Evolutionary conservation across 805 yeast species (phyloP).

Genomic region (Saccharomyces mikatae): DNA sequence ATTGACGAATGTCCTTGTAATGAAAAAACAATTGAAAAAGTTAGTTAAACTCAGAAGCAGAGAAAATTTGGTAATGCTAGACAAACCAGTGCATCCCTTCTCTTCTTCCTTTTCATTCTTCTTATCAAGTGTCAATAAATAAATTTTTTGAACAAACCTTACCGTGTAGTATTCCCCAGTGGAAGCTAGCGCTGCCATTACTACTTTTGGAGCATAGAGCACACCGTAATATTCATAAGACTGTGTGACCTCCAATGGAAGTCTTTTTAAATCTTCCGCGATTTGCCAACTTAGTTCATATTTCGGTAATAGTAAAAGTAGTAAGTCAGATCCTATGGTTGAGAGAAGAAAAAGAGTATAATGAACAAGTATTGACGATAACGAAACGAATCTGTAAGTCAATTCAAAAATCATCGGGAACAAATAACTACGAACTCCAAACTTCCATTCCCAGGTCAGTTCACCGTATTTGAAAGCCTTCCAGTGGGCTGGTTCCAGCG

Average conservation of each 20-base stretch:
- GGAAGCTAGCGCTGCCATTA: slow-evolving; percentile 64
- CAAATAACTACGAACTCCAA: slow-evolving; percentile 63
- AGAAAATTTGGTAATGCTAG: slow-evolving; percentile 14
- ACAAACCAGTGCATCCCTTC: slow-evolving; percentile 1
- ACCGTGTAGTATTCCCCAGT: slow-evolving; percentile 59
- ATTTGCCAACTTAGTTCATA: slow-evolving; percentile 5
- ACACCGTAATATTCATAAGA: slow-evolving; percentile 37
- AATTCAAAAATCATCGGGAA: slow-evolving; percentile 66
- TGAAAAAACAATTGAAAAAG: slow-evolving; percentile 69
- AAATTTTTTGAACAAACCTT: slow-evolving; percentile 35
- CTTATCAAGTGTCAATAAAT: slow-evolving; percentile 13
- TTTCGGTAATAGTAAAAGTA: not conserved
- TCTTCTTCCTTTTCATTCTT: slow-evolving; percentile 9
- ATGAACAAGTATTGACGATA: not conserved
- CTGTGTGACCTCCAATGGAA: slow-evolving; percentile 18
- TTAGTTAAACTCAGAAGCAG: slow-evolving; percentile 20
- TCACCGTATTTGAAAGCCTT: slow-evolving; percentile 72
- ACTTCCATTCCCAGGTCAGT: slow-evolving; percentile 91
- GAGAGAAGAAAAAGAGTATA: not conserved
- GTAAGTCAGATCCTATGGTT: not conserved
- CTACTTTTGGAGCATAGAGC: slow-evolving; percentile 50
- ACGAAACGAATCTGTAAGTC: slow-evolving; percentile 14
- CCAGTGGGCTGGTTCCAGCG: slow-evolving; percentile 83
- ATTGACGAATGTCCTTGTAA: slow-evolving; percentile 81
- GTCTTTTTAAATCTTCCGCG: slow-evolving; percentile 2